Evolutionary conservation across 1,139 yeast species (phyloP), one percentile per base, ranked within the genome.

Genomic region (Pichia sp.): DNA sequence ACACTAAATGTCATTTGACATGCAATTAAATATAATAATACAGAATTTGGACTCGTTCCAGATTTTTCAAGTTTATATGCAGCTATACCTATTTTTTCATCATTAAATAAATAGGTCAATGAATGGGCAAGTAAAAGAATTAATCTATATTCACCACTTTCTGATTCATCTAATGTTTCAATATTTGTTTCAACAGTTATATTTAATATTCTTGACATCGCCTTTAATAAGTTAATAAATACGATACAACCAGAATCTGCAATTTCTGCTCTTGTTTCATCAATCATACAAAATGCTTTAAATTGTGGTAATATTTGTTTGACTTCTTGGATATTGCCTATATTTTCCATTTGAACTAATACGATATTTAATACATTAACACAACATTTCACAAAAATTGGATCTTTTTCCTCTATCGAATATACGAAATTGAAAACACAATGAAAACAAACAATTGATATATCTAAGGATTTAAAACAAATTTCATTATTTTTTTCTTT

Each of bases 251-350:
- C n/a, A n/a, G n/a, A n/a, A n/a, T 41, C 41, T 12, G n/a, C 25
- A 6, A 45, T 26, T 6, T 35, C n/a, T 4, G 12, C n/a, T 35
- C 39, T 40, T 10, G 41, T 28, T 23, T 42, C 42, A 16, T 20
- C 4, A 10, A 34, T 30, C 37, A 32, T 35, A 32, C 47, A 45
- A 20, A 26, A 45, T 8, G 38, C 40, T 16, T 40, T 40, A 10
- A 45, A 38, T 20, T 43, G 49, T 11, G 48, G 47, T 23, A 48
- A 9, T 12, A 45, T 25, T 30, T 48, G 51, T 30, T 27, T 40
- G 4, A 48, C 31, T 22, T 48, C 49, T 37, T 38, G 42, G 3
- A 40, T 3, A 1, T 26, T 54, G 48, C 60, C 60, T 43, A 8
- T 22, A 2, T n/a, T 27, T 23, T 11, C 42, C 49, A 38, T 34